phyloP scores from a whole-genome alignment of 192 early-diverging fungal genomes.

The Entomortierella chlamydospora region DNA sequence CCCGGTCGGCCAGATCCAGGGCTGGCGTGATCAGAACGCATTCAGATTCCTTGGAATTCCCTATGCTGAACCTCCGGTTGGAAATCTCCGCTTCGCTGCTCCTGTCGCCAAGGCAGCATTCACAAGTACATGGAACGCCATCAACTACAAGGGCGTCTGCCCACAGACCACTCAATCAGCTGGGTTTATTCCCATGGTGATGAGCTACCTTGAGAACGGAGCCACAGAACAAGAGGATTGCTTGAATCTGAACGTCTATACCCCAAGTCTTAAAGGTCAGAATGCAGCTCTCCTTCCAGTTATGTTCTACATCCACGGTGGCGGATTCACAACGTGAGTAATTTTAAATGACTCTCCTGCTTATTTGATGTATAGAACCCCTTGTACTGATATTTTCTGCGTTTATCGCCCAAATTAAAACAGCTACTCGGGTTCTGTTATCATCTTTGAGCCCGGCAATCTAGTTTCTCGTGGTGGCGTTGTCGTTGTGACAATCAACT shows the following conservation, averaged over 20 bases:
- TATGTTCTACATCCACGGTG: constrained; percentile 45
- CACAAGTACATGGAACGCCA: neutral
- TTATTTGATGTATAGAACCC: neutral
- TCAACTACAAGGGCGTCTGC: constrained; percentile 10
- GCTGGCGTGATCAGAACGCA: constrained; percentile 45
- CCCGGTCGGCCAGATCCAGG: constrained; percentile 28
- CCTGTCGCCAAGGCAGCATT: constrained; percentile 35
- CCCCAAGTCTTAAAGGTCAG: constrained; percentile 35
- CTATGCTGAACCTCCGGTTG: constrained; percentile 43
- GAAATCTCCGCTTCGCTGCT: constrained; percentile 29
- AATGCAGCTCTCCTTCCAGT: constrained; percentile 10
- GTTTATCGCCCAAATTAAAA: neutral
- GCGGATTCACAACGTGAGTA: constrained; percentile 33
- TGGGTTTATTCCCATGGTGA: neutral
- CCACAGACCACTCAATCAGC: constrained; percentile 17
- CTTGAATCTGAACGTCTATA: constrained; percentile 45
- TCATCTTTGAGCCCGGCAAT: constrained; percentile 41
- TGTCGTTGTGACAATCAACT: constrained; percentile 52
- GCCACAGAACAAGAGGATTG: constrained; percentile 41
- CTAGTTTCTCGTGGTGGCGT: constrained; percentile 45
- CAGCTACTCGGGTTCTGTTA: constrained; percentile 36
- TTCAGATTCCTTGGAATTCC: constrained; percentile 51
- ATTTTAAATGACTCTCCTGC: neutral
- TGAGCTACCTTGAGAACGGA: constrained; percentile 15
- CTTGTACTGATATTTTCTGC: neutral